Evolutionary conservation across 108 stramenopile species (phyloP).

Genomic region (Cylindrotheca fusiformis): DNA sequence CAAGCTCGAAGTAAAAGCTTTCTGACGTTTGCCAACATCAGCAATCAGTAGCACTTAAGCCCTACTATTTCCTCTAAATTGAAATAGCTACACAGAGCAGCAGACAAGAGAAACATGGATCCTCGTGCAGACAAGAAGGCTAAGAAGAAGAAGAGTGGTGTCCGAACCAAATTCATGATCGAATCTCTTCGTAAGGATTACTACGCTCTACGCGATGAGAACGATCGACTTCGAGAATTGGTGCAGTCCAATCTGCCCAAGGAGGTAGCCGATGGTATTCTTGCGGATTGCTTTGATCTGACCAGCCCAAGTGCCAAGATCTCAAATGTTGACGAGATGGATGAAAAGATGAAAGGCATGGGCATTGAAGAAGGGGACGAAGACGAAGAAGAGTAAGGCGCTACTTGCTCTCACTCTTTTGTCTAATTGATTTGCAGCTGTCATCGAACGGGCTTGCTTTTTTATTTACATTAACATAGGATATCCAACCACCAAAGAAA

Average conservation of each 20-base stretch:
- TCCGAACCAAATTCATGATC: slow-evolving; percentile 54
- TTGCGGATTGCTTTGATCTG: slow-evolving; percentile 42
- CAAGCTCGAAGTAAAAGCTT: too few species aligned
- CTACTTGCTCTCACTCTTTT: too few species aligned
- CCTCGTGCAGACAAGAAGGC: slow-evolving; percentile 19
- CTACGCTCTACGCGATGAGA: slow-evolving; percentile 42
- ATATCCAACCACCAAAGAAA: too few species aligned
- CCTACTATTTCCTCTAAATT: too few species aligned
- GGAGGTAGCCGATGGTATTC: slow-evolving; percentile 22
- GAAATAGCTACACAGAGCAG: too few species aligned
- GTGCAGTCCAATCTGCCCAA: slow-evolving; percentile 28
- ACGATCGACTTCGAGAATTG: slow-evolving; percentile 41
- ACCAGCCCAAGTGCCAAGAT: slow-evolving; percentile 17
- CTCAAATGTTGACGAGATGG: slow-evolving; percentile 33
- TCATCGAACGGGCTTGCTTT: too few species aligned
- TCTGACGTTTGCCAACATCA: too few species aligned
- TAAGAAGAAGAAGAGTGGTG: slow-evolving; percentile 39
- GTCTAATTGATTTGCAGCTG: too few species aligned
- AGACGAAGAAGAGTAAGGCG: slow-evolving; percentile 15
- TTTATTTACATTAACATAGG: too few species aligned
- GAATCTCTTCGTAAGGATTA: slow-evolving; percentile 46
- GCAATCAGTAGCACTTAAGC: too few species aligned
- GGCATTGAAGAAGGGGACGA: slow-evolving; percentile 37
- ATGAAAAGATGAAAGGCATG: slow-evolving; percentile 23
- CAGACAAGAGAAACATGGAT: background rate